Base-by-base conservation (phyloP, 2,329 filamentous ascomycete genomes). In the Clarireedia paspali region DNA sequence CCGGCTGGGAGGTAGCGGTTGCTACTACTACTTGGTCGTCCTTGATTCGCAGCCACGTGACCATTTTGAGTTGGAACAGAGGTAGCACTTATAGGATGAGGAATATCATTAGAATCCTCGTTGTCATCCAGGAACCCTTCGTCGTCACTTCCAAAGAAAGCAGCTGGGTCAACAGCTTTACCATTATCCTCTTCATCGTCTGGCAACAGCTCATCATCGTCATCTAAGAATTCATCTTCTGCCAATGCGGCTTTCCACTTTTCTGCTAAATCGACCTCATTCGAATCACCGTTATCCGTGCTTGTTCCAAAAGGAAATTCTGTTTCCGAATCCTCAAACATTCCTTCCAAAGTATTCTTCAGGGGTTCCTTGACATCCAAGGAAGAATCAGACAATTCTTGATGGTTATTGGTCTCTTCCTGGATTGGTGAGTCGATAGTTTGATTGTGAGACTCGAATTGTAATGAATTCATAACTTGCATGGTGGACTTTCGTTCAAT, bases 221-320 rank as follows among this genome's bases (percentile, higher is more conserved):
- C 75, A 17, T 75, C 73, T 51, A 80, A 67, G 63, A 80, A 67
- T 58, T 90, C 83, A 61, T 91, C 87, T 49, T 88, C 87, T 14
- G 75, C 89, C 64, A 96, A 81, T 45, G 89, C 88, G 47, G 88
- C 87, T 61, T 89, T 82, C 89, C 92, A 96, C 63, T 89, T 85
- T 17, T 88, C 88, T 47, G 87, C 86, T 42, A 94, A 70, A 66
- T 85, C 80, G 6, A 60, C 50, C 17, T 65, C 58, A 7, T 38
- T 42, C 10, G 71, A 67, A 9, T 67, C 65, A 3, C 60, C 60
- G 12, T 34, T 34, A 14, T 34, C 12, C 30, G 30, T 34, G 30
- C 30, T 34, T 9, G 30, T 9, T 12, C 54, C 62, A 38, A 66
- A 47, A 38, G 66, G 63, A n/a, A 67, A 42, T 14, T 66, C 58